These are phyloP conservation scores for Ochetophila trinervis DNA, from an alignment of 306 rosid genomes.

Conservation along the genomic window DNA sequence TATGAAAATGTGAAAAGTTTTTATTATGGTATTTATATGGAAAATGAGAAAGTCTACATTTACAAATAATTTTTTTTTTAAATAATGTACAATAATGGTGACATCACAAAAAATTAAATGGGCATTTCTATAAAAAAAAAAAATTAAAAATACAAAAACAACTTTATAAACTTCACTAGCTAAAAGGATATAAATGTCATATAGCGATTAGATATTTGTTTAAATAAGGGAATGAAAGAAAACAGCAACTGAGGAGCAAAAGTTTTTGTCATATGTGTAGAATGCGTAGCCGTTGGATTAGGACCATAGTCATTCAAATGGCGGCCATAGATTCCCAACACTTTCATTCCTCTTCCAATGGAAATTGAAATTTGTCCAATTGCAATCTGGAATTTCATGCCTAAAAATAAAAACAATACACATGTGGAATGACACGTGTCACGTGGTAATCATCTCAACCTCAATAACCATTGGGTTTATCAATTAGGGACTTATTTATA, in stretches of 20 bases:
- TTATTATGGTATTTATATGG: no score
- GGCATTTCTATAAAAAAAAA: no score
- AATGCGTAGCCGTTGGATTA: constrained; percentile 39
- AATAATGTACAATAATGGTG: no score
- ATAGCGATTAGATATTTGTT: no score
- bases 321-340: constrained; percentile 36
- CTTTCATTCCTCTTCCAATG: constrained; percentile 28
- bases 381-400: constrained; percentile 6
- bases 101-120: no score
- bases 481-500: background rate
- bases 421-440: constrained; percentile 36
- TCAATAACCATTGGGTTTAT: constrained; percentile 7
- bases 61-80: no score
- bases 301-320: constrained; percentile 42
- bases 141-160: no score
- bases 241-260: constrained; percentile 22
- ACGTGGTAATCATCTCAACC: background rate
- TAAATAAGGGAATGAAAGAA: constrained; percentile 10
- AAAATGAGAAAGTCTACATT: no score
- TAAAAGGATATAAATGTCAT: no score
- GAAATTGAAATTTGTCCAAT: constrained; percentile 38
- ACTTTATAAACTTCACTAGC: no score
- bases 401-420: background rate
- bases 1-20: no score
- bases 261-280: constrained; percentile 32